Conservation (phyloP, 352 stramenopile species). For the Elongisporangium prolatum region DNA sequence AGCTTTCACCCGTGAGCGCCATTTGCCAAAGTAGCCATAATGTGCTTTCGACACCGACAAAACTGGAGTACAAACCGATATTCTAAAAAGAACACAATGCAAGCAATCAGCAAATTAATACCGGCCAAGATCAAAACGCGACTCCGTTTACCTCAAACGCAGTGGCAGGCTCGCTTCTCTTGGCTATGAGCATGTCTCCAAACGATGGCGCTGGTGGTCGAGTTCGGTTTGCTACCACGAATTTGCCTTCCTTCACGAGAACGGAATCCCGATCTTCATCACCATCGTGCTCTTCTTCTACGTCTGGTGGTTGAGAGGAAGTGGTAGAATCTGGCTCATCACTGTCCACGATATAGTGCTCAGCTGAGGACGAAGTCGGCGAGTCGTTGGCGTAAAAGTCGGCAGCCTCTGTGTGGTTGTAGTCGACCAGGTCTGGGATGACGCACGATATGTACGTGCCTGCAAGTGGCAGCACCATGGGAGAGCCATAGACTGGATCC, state of each 20-base stretch:
- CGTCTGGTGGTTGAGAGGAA: constrained; percentile 19
- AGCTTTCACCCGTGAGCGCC: constrained; percentile 75
- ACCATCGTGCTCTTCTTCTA: constrained; percentile 31
- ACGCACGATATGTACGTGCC: constrained; percentile 77
- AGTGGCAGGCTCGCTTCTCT: constrained; percentile 36
- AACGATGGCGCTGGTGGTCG: constrained; percentile 55
- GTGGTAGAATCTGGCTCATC: constrained; percentile 6
- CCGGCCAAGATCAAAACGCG: background rate
- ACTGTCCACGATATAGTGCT: constrained; percentile 10
- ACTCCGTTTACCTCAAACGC: constrained; percentile 46
- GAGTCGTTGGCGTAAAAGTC: constrained; percentile 27
- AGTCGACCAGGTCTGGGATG: constrained; percentile 62
- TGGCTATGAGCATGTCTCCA: constrained; percentile 64
- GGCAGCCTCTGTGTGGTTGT: constrained; percentile 29
- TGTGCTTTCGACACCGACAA: constrained; percentile 61
- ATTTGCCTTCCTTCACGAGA: constrained; percentile 37
- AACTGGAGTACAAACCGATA: constrained; percentile 83
- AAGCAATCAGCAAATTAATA: background rate
- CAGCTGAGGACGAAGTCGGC: constrained; percentile 3
- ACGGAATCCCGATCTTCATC: constrained; percentile 22
- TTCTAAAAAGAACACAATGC: constrained; percentile 25
- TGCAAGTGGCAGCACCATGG: constrained; percentile 54
- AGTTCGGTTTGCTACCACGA: constrained; percentile 29
- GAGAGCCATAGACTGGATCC: constrained; percentile 31
- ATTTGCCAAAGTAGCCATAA: constrained; percentile 86